Percentiles rank a stretch among this genome's conserved stretches.
Evolutionary conservation across 2,329 filamentous ascomycete species (phyloP).

Genomic region (Rutstroemia sp.): DNA sequence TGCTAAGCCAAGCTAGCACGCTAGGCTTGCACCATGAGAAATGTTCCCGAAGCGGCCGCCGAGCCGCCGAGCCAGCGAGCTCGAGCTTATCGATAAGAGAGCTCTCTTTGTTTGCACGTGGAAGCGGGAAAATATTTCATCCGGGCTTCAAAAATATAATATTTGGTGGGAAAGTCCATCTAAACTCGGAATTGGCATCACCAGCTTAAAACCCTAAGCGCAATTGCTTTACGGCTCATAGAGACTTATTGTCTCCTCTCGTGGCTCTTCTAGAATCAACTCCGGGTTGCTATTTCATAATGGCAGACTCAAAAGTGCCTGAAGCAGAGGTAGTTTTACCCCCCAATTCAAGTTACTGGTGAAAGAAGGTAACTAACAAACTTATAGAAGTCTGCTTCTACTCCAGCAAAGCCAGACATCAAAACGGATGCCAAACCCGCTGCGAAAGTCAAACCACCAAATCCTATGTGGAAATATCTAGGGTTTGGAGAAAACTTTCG

Average conservation of each 20-base stretch:
- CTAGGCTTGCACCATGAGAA: no score
- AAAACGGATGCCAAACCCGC: conserved; percentile 31
- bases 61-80: background rate
- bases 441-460: conserved; percentile 44
- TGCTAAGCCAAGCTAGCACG: no score
- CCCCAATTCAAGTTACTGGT: background rate
- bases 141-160: background rate
- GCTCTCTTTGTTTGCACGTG: no score
- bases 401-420: conserved; percentile 27
- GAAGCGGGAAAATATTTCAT: conserved; percentile 2
- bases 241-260: background rate
- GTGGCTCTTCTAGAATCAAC: background rate
- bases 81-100: conserved; percentile 7
- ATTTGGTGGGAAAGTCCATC: background rate
- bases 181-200: background rate
- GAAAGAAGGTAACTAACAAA: conserved; percentile 2
- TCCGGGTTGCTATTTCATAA: background rate
- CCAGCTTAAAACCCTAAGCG: background rate
- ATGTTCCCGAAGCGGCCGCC: background rate
- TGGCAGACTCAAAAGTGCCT: conserved; percentile 13
- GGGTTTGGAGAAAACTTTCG: conserved; percentile 73
- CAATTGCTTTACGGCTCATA: background rate
- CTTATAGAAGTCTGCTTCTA: conserved; percentile 26
- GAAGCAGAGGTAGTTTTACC: conserved; percentile 12
- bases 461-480: conserved; percentile 71